Evolutionary conservation across 805 yeast genomes (phyloP).

Genomic region (Candida loeiensis): DNA sequence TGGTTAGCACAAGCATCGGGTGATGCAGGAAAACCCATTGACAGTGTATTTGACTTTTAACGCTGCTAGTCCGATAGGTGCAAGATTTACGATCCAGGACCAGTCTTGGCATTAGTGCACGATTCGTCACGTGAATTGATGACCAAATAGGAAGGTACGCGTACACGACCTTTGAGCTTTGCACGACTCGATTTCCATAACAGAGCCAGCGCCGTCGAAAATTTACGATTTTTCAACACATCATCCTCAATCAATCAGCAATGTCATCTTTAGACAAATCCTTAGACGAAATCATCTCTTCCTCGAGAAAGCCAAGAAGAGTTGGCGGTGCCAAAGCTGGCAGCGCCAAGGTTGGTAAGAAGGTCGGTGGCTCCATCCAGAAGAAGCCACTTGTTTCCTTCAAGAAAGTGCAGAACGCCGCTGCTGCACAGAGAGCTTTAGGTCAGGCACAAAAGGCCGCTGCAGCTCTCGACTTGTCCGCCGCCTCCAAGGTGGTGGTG

Average conservation of each 20-base stretch:
- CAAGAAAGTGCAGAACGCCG: conserved; percentile 30
- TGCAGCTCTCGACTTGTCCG: conserved; percentile 41
- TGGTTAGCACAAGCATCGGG: too few relatives aligned
- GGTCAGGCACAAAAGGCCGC: conserved; percentile 15
- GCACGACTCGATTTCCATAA: too few relatives aligned
- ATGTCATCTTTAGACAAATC: conserved; percentile 91
- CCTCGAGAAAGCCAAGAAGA: conserved; percentile 35
- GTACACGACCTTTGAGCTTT: conserved; percentile 3
- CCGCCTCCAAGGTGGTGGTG: conserved; percentile 80
- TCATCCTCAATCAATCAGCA: conserved; percentile 5
- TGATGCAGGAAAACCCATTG: too few relatives aligned
- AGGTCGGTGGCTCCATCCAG: conserved; percentile 22
- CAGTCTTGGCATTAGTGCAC: neutral
- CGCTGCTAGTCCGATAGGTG: too few relatives aligned
- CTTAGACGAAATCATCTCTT: conserved; percentile 87
- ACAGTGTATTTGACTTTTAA: too few relatives aligned
- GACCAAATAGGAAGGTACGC: neutral
- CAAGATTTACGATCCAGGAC: neutral
- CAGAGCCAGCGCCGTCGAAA: conserved; percentile 1
- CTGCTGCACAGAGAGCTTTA: conserved; percentile 17
- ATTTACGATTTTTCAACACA: neutral
- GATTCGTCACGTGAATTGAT: neutral
- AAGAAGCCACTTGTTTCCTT: conserved; percentile 25
- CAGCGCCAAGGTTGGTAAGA: conserved; percentile 35
- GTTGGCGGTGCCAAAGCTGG: conserved; percentile 22